Conservation (phyloP, 1,139 yeast genomes). For the Debaryomyces subglobosus region DNA sequence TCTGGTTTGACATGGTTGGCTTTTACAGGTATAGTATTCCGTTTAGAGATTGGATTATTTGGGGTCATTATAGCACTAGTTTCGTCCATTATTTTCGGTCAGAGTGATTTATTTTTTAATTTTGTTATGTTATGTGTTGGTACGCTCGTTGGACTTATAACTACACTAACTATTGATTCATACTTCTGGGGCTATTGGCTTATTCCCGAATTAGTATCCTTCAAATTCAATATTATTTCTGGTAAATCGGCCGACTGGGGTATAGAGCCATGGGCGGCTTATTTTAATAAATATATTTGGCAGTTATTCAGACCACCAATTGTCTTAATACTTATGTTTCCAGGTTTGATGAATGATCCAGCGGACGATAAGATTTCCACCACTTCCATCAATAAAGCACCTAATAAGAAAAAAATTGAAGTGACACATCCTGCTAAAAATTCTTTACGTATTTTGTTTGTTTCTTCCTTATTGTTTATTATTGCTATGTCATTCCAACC, state of each 20-base stretch:
- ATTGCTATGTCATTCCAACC: constrained; percentile 75
- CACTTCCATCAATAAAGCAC: constrained; percentile 25
- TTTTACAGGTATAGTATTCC: constrained; percentile 67
- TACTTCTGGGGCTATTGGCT: constrained; percentile 65
- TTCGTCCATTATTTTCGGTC: constrained; percentile 46
- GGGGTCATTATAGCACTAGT: constrained; percentile 49
- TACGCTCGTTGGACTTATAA: constrained; percentile 49
- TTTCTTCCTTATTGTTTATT: constrained; percentile 57
- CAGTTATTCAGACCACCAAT: constrained; percentile 69
- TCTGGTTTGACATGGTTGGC: constrained; percentile 62
- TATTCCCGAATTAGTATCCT: constrained; percentile 76
- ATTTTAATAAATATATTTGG: constrained; percentile 51
- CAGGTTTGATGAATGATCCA: constrained; percentile 49
- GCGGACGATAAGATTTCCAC: constrained; percentile 26
- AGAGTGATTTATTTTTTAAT: constrained; percentile 40
- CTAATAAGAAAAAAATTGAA: constrained; percentile 27
- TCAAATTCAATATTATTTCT: constrained; percentile 69
- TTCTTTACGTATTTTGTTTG: constrained; percentile 36
- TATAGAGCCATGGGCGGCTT: constrained; percentile 69
- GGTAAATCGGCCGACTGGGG: constrained; percentile 88
- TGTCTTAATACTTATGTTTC: constrained; percentile 47
- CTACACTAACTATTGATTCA: constrained; percentile 64
- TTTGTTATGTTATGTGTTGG: constrained; percentile 55
- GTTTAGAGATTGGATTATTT: constrained; percentile 72
- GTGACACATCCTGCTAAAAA: constrained; percentile 39